phyloP scores from a whole-genome alignment of 495 filamentous ascomycete genomes.

The Hypomontagnella monticulosa region DNA sequence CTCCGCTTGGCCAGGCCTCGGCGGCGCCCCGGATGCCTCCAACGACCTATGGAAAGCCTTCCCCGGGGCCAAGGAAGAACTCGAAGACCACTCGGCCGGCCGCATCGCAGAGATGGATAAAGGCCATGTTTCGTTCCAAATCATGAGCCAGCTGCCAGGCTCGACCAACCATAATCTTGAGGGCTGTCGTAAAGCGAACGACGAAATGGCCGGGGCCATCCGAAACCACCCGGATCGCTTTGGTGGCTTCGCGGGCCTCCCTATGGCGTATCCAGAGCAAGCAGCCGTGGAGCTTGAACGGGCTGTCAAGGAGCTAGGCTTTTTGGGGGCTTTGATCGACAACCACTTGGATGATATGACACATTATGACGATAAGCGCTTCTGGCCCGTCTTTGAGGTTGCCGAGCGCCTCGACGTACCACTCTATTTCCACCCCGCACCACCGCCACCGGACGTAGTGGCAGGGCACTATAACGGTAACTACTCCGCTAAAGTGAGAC shows the following conservation, averaged over 20 bases:
- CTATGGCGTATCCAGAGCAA: slow-evolving; percentile 56
- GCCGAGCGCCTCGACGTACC: slow-evolving; percentile 65
- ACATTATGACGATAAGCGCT: slow-evolving; percentile 57
- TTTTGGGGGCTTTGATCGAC: slow-evolving; percentile 68
- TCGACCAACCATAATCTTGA: slow-evolving; percentile 41
- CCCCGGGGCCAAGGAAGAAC: slow-evolving; percentile 41
- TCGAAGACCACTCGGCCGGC: slow-evolving; percentile 50
- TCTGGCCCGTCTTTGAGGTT: slow-evolving; percentile 54
- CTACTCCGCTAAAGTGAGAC: slow-evolving; percentile 51
- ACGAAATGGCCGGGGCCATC: slow-evolving; percentile 62
- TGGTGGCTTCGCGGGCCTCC: slow-evolving; percentile 64
- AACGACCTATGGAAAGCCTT: slow-evolving; percentile 39
- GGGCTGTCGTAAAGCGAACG: slow-evolving; percentile 58
- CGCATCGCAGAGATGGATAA: slow-evolving; percentile 64
- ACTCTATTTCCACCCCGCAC: slow-evolving; percentile 67
- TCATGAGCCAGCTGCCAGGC: slow-evolving; percentile 64
- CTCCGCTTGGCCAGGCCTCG: slow-evolving; percentile 54
- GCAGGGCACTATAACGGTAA: slow-evolving; percentile 52
- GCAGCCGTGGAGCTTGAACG: slow-evolving; percentile 61
- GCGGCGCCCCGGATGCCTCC: slow-evolving; percentile 32
- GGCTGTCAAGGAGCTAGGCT: slow-evolving; percentile 52
- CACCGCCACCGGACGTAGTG: slow-evolving; percentile 47
- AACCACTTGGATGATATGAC: slow-evolving; percentile 57
- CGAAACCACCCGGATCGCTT: slow-evolving; percentile 56
- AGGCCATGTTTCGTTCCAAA: slow-evolving; percentile 62